Percentiles rank a stretch among this genome's conserved stretches.
These are phyloP conservation scores for Amylocarpus encephaloides DNA, from an alignment of 2,329 filamentous ascomycete genomes.

Conservation along the genomic window DNA sequence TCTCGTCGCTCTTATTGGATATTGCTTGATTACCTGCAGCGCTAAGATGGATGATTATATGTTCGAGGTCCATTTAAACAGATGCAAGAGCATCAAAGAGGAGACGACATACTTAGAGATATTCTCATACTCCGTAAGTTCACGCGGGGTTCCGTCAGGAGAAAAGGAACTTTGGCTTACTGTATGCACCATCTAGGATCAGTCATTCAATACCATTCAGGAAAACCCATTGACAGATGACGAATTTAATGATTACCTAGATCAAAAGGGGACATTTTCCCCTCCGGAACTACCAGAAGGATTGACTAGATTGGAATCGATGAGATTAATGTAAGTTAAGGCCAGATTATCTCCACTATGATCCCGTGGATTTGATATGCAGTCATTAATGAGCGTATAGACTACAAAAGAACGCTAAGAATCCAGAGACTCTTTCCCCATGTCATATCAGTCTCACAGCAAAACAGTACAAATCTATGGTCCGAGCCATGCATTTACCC, in stretches of 20 bases:
- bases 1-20: too few relatives aligned
- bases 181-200: background rate
- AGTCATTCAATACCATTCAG: background rate
- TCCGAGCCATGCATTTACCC: constrained; percentile 47
- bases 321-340: background rate
- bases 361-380: background rate
- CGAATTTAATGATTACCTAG: background rate
- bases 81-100: constrained; percentile 18
- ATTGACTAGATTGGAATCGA: background rate
- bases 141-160: background rate
- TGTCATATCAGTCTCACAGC: background rate
- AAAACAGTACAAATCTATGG: constrained; percentile 36
- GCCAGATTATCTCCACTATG: background rate
- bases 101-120: constrained; percentile 30
- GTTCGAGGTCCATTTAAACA: background rate
- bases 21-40: too few relatives aligned
- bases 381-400: background rate
- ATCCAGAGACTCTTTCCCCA: background rate
- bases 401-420: background rate
- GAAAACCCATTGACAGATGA: background rate
- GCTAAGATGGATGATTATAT: background rate
- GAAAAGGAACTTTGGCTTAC: background rate
- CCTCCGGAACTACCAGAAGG: background rate
- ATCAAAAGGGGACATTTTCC: background rate
- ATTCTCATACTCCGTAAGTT: constrained; percentile 7